These are phyloP conservation scores for Dictyostelium brefeldianum DNA, from an alignment of 78 protist genomes.

Conservation along the genomic window DNA sequence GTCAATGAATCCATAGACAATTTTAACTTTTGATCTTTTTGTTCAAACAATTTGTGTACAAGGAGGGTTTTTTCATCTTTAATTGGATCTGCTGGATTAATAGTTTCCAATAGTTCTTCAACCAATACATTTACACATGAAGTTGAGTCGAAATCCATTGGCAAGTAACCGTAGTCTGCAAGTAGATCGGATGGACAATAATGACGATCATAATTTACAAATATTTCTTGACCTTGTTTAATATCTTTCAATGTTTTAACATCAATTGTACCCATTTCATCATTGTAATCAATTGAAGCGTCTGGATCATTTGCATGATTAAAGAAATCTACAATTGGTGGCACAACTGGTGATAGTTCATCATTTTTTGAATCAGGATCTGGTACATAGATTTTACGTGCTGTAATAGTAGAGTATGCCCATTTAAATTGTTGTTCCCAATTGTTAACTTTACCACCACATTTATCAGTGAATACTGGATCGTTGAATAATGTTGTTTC, in stretches of 20 bases:
- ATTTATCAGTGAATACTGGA: background rate
- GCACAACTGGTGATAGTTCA: background rate
- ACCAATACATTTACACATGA: conserved; percentile 56
- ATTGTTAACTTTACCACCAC: background rate
- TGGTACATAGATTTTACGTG: conserved; percentile 40
- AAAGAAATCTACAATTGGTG: conserved; percentile 53
- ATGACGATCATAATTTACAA: conserved; percentile 45
- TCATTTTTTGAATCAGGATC: background rate
- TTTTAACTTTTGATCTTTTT: conserved; percentile 23
- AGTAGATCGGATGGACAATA: conserved; percentile 51
- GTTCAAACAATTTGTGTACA: conserved; percentile 15
- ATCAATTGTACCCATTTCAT: background rate
- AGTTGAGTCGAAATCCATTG: background rate
- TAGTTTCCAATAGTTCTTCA: conserved; percentile 51
- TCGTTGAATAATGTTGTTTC: background rate
- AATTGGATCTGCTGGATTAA: conserved; percentile 44
- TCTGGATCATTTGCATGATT: conserved; percentile 27
- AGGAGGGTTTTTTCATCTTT: conserved; percentile 26
- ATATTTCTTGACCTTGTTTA: conserved; percentile 43
- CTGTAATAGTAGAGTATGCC: conserved; percentile 29
- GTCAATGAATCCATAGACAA: conserved; percentile 58
- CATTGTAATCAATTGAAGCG: conserved; percentile 16
- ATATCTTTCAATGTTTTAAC: background rate
- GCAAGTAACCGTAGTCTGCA: conserved; percentile 35
- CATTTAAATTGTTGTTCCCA: conserved; percentile 40